Conservation (phyloP, 345 rosid species). For the Boechera stricta region DNA sequence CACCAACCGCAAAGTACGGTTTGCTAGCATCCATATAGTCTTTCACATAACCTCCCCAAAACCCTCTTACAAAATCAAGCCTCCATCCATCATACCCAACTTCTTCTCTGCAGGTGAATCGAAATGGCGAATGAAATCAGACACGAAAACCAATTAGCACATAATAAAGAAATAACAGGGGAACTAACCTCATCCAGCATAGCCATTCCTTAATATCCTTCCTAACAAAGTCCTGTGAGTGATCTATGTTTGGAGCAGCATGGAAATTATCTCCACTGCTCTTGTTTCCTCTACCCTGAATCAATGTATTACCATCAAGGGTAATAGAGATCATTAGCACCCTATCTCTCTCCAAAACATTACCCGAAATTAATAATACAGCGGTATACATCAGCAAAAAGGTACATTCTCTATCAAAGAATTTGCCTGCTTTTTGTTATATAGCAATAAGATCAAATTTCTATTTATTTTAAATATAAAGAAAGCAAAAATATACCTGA, state of each 20-base stretch:
- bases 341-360: not conserved
- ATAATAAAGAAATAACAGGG: constrained; percentile 8
- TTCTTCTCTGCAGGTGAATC: constrained; percentile 66
- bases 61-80: constrained; percentile 97
- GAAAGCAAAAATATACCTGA: constrained; percentile 59
- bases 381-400: not conserved
- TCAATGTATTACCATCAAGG: constrained; percentile 23
- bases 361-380: not conserved
- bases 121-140: constrained; percentile 11
- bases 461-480: not conserved
- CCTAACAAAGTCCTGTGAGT: constrained; percentile 96
- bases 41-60: constrained; percentile 99
- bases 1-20: constrained; percentile 92
- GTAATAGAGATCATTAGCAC: constrained; percentile 30
- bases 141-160: not conserved
- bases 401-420: constrained; percentile 11
- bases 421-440: constrained; percentile 1
- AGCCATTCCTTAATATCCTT: constrained; percentile 95
- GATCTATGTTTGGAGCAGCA: constrained; percentile 99
- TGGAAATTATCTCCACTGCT: constrained; percentile 98
- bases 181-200: constrained; percentile 79
- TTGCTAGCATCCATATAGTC: constrained; percentile 88
- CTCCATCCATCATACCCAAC: constrained; percentile 99
- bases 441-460: constrained; percentile 19
- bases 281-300: constrained; percentile 95